Conservation (phyloP, 306 rosid species). For the Corylus americana region DNA sequence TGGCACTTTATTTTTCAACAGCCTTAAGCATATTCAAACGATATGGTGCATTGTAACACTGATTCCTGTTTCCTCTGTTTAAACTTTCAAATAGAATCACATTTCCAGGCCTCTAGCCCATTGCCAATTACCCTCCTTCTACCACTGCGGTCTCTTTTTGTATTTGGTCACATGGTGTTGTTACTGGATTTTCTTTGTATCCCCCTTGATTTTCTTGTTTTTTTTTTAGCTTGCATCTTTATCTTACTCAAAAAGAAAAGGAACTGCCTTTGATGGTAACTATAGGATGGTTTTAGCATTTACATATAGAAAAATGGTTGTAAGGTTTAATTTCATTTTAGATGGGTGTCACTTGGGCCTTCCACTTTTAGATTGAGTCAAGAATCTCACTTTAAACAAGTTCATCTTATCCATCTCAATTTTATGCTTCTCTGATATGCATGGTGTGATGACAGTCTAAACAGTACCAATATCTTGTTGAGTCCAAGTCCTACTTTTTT, state of each 20-base stretch:
- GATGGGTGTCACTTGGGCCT: background rate
- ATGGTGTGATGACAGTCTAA: conserved; percentile 2
- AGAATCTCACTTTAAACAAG: background rate
- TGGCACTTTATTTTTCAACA: background rate
- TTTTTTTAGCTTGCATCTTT: too few relatives aligned
- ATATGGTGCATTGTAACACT: background rate
- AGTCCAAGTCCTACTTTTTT: background rate
- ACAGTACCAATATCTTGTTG: background rate
- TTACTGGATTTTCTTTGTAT: too few relatives aligned
- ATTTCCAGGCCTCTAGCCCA: too few relatives aligned
- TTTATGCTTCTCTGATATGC: background rate
- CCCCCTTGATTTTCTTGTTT: too few relatives aligned
- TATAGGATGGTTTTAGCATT: background rate
- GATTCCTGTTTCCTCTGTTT: background rate
- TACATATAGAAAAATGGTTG: background rate
- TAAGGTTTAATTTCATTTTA: background rate
- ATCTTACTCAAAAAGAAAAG: background rate
- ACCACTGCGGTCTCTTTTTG: too few relatives aligned
- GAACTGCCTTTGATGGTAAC: background rate
- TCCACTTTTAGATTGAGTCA: background rate
- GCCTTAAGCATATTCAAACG: background rate
- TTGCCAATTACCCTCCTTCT: too few relatives aligned
- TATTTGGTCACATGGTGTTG: too few relatives aligned
- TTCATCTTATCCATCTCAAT: background rate
- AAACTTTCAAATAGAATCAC: too few relatives aligned